A percentile compares a stretch with the other conserved stretches of the same genome.
phyloP scores from a whole-genome alignment of 2,329 filamentous ascomycete genomes.

The Venturia effusa region DNA sequence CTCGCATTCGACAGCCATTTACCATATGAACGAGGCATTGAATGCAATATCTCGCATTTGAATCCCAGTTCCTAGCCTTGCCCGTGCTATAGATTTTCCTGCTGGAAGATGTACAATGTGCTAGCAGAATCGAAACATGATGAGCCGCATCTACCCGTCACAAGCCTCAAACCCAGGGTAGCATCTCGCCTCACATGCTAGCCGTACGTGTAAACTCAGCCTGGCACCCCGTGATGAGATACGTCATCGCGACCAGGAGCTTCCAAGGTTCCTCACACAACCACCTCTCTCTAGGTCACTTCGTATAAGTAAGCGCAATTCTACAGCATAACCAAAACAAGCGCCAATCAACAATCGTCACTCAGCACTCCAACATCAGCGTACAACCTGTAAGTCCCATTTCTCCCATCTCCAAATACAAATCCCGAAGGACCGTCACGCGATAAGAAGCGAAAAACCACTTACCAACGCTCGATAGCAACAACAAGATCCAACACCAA shows the following conservation, averaged over 20 bases:
- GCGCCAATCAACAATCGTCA: neutral
- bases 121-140: neutral
- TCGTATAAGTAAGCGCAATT: neutral
- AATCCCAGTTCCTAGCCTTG: neutral
- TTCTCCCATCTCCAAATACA: no score
- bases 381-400: neutral
- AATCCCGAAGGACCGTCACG: no score
- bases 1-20: no score
- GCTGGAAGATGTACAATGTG: neutral
- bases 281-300: neutral
- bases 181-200: neutral
- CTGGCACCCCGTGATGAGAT: neutral
- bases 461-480: neutral
- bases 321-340: neutral
- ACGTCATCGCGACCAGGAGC: neutral
- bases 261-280: neutral
- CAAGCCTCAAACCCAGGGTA: neutral
- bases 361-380: no score
- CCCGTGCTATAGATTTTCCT: neutral
- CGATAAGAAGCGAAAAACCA: no score
- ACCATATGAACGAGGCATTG: no score
- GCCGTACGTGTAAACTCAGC: neutral
- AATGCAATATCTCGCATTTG: no score
- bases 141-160: neutral
- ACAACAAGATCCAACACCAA: neutral